A percentile compares a stretch with the other conserved stretches of the same genome.
phyloP scores from a whole-genome alignment of 2,329 filamentous ascomycete genomes.

The Leptographium flavum region DNA sequence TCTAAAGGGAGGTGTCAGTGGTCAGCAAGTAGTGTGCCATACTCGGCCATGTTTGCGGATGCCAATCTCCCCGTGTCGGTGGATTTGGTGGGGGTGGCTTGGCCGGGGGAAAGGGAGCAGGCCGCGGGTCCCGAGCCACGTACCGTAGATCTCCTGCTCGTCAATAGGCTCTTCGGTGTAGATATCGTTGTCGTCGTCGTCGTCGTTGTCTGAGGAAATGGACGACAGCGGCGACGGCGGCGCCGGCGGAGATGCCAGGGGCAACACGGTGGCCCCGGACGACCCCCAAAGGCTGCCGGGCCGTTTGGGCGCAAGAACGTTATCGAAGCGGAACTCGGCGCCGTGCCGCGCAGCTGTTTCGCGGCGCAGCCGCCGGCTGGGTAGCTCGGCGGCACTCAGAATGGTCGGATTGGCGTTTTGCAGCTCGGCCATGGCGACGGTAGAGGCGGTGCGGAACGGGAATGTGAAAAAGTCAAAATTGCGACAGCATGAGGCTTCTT shows the following conservation, averaged over 20 bases:
- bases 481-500: too few species aligned
- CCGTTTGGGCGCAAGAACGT: conserved; percentile 30
- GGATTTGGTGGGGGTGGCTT: too few species aligned
- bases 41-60: background rate
- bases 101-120: background rate
- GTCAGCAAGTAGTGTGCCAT: background rate
- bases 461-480: background rate
- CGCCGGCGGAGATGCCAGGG: too few species aligned
- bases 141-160: conserved; percentile 93
- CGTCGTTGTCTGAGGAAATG: conserved; percentile 6
- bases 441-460: background rate
- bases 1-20: conserved; percentile 38
- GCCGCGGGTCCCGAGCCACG: too few species aligned
- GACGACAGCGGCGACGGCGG: background rate
- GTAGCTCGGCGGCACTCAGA: conserved; percentile 74
- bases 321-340: conserved; percentile 31
- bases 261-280: background rate
- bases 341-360: conserved; percentile 30
- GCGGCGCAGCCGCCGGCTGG: conserved; percentile 53
- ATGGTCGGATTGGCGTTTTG: conserved; percentile 91
- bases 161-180: conserved; percentile 71
- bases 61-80: too few species aligned
- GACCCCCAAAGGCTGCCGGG: conserved; percentile 14
- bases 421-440: conserved; percentile 24
- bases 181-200: conserved; percentile 34